Percentiles rank a stretch among this genome's conserved stretches.
Conservation (phyloP, 2,329 filamentous ascomycete genomes). For the Corniculantispora saksenae region DNA sequence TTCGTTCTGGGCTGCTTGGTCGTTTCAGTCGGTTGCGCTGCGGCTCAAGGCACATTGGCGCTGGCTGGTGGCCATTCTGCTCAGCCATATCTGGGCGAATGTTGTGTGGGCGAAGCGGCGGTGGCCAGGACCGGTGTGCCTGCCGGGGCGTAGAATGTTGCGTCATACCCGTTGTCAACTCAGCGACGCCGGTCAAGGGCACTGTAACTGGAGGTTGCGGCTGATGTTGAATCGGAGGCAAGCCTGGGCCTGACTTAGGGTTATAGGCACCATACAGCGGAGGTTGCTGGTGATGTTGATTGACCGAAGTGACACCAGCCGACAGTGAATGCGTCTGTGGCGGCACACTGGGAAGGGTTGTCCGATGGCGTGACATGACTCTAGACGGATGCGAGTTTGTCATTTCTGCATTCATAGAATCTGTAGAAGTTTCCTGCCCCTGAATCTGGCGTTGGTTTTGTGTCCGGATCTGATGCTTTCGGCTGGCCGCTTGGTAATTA, state of each 20-base stretch:
- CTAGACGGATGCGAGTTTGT: neutral
- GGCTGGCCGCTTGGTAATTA: conserved; percentile 45
- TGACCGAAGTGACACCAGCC: conserved; percentile 17
- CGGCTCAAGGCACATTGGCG: too few relatives aligned
- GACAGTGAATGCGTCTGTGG: conserved; percentile 15
- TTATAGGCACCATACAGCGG: conserved; percentile 37
- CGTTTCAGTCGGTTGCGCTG: too few relatives aligned
- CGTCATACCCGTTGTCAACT: conserved; percentile 64
- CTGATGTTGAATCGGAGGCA: conserved; percentile 51
- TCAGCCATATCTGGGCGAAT: too few relatives aligned
- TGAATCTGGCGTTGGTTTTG: conserved; percentile 43
- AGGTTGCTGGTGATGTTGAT: conserved; percentile 29
- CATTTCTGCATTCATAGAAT: conserved; percentile 37
- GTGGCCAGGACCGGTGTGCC: neutral
- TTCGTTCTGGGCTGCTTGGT: too few relatives aligned
- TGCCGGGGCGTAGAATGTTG: conserved; percentile 56
- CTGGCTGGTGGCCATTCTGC: too few relatives aligned
- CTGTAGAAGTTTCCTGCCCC: conserved; percentile 44
- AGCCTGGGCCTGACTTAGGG: conserved; percentile 37
- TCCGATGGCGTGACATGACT: conserved; percentile 14
- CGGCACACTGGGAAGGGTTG: conserved; percentile 6
- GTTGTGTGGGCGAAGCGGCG: neutral
- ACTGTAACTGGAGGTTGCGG: conserved; percentile 41
- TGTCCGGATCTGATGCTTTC: conserved; percentile 41
- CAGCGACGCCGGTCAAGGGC: conserved; percentile 60